Base-by-base conservation (phyloP, 2,329 filamentous ascomycete species). In the Colletotrichum cuscutae region DNA sequence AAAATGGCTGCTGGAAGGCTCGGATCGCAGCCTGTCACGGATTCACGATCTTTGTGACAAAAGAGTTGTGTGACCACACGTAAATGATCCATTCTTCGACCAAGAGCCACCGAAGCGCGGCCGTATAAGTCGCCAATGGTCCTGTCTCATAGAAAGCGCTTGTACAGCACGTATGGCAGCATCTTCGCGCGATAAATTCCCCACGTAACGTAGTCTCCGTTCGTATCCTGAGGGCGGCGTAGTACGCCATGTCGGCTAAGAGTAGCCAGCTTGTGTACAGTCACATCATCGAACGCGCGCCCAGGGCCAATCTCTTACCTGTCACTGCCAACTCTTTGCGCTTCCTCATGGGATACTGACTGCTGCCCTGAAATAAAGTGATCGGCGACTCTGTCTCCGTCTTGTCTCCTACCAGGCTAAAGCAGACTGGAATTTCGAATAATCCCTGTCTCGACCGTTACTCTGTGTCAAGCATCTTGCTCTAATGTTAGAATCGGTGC, bases 101-200 rank as follows among this genome's bases (percentile, higher is more conserved):
- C 53, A 42, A 42, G 30, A 53, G 12, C 12, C 13, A 52, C 15
- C 35, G 22, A 61, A 52, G 46, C 46, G 32, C 49, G 37, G 9
- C 37, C 59, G 59, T 60, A 64, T n/a, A 63, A 19, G 19, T 64
- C 15, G 8, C 42, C 65, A 72, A 59, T 53, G 26, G 5, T 2
- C 19, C 4, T 63, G 30, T 19, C 49, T 32, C 1, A 22, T 22
- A 32, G 1, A 22, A 49, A 15, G 57, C 68, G 57, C 49, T 22
- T 42, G 26, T 62, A 22, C 37, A 24, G 15, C 28, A 26, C 28
- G 32, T 24, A 53, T 8, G 35, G 15, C 35, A 59, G 15, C 32
- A 22, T 22, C 22, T 49, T 52, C 57, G 49, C 49, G 15, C 37
- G 42, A 49, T 61, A 52, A 30, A 11, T 13, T 32, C 24, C 32